Conservation (phyloP, 2,329 filamentous ascomycete species). For the Paecilomyces niveus region DNA sequence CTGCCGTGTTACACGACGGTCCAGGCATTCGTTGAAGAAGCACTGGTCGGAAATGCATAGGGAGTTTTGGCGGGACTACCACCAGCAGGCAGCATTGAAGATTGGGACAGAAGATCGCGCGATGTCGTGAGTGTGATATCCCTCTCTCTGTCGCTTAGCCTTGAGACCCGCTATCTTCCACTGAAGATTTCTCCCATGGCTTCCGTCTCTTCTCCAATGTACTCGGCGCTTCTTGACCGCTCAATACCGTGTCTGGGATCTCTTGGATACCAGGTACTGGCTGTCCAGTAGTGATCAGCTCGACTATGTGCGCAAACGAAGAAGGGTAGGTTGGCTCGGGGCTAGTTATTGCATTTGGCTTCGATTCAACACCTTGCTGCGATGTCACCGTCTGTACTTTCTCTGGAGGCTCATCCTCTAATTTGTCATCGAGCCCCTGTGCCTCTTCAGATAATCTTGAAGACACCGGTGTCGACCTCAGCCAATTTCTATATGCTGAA, state of each 20-base stretch:
- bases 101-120: neutral
- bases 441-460: neutral
- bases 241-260: conserved; percentile 72
- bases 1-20: neutral
- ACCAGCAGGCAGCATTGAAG: neutral
- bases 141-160: neutral
- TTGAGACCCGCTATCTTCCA: neutral
- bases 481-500: conserved; percentile 60
- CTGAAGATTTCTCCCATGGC: conserved; percentile 68
- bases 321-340: conserved; percentile 63
- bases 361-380: conserved; percentile 2
- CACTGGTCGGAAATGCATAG: neutral
- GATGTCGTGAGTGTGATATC: neutral
- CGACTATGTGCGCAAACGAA: conserved; percentile 77
- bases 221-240: conserved; percentile 57
- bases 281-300: conserved; percentile 73
- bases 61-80: neutral
- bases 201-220: conserved; percentile 52
- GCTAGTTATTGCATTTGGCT: conserved; percentile 36
- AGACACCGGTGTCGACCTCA: conserved; percentile 19
- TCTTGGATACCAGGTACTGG: conserved; percentile 81
- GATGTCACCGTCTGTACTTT: conserved; percentile 5
- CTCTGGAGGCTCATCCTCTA: conserved; percentile 3
- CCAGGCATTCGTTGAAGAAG: neutral
- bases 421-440: conserved; percentile 1